Evolutionary conservation across 2,329 filamentous ascomycete species (phyloP).

Genomic region (Clonostachys chloroleuca): DNA sequence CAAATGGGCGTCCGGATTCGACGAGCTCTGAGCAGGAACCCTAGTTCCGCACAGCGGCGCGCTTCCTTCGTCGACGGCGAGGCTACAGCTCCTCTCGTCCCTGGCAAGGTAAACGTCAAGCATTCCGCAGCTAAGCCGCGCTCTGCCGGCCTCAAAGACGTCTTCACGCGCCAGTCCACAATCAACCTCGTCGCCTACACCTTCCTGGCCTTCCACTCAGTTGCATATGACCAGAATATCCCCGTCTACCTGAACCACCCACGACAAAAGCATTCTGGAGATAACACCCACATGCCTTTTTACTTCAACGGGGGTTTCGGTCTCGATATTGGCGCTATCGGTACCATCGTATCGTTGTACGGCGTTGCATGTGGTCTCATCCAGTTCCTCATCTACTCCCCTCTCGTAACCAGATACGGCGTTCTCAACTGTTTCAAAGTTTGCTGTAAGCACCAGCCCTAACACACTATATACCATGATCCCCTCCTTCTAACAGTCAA

Average conservation of each 20-base stretch:
- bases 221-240: constrained; percentile 83
- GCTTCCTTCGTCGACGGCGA: constrained; percentile 51
- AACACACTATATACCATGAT: too few species aligned
- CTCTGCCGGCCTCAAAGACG: constrained; percentile 15
- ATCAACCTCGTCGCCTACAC: constrained; percentile 77
- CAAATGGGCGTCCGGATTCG: constrained; percentile 65
- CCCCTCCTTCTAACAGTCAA: background rate
- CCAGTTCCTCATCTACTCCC: constrained; percentile 84
- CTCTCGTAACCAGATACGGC: constrained; percentile 67
- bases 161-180: constrained; percentile 70
- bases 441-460: constrained; percentile 36
- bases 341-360: constrained; percentile 79
- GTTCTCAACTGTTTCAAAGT: constrained; percentile 68
- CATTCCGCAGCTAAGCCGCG: background rate
- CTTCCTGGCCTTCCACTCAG: constrained; percentile 74
- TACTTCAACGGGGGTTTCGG: constrained; percentile 83
- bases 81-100: constrained; percentile 49
- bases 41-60: constrained; percentile 23
- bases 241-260: constrained; percentile 86
- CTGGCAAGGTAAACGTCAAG: constrained; percentile 9
- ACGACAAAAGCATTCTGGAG: constrained; percentile 46
- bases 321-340: constrained; percentile 67
- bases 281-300: constrained; percentile 65
- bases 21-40: constrained; percentile 19
- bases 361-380: constrained; percentile 74